A percentile compares a stretch with the other conserved stretches of the same genome.
phyloP scores from a whole-genome alignment of 225 moss, liverwort and hornwort species.

The Asterella californica region DNA sequence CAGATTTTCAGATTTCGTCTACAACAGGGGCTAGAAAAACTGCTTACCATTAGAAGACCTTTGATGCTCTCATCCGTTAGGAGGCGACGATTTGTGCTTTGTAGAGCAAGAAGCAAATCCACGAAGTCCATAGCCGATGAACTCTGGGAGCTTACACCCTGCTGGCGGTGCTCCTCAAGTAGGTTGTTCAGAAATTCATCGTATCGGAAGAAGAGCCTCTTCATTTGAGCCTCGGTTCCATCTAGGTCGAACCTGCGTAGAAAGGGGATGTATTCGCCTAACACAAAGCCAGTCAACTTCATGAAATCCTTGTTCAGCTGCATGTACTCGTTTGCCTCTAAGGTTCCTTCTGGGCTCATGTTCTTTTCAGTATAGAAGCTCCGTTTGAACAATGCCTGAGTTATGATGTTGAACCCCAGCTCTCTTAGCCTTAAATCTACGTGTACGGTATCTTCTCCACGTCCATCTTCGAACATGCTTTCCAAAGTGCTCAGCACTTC shows the following conservation, averaged over 20 bases:
- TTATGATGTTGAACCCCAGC: constrained; percentile 16
- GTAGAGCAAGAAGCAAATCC: constrained; percentile 16
- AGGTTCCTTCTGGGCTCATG: too few species aligned
- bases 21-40: not conserved
- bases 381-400: not conserved
- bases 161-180: constrained; percentile 9
- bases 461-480: constrained; percentile 6
- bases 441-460: not conserved
- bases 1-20: not conserved
- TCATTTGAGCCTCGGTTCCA: not conserved
- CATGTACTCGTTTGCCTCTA: not conserved
- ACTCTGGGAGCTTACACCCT: not conserved
- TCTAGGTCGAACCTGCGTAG: constrained; percentile 9
- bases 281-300: not conserved
- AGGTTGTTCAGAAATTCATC: not conserved
- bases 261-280: constrained; percentile 6
- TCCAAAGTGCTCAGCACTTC: not conserved
- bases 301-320: not conserved
- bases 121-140: constrained; percentile 9
- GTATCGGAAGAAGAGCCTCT: not conserved
- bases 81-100: not conserved
- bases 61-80: constrained; percentile 16
- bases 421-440: not conserved
- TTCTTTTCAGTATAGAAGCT: not conserved
- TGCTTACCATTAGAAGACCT: constrained; percentile 19